These are phyloP conservation scores for Spirogloea muscicola DNA, from an alignment of 139 green algal genomes.

Conservation along the genomic window DNA sequence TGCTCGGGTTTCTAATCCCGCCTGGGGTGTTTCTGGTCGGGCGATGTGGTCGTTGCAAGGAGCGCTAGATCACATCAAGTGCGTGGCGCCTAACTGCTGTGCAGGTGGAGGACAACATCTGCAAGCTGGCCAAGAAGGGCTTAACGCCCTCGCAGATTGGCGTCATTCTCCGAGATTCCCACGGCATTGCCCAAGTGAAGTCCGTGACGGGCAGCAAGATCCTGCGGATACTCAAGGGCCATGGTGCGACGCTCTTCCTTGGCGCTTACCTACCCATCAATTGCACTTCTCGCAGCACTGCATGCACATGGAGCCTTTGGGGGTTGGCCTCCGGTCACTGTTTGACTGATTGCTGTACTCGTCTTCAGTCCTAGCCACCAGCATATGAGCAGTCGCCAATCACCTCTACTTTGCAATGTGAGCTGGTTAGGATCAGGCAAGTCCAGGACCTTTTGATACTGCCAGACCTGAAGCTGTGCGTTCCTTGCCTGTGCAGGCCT, in stretches of 20 bases:
- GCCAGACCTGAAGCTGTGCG: not conserved
- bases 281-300: no score
- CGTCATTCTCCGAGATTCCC: constrained; percentile 89
- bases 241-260: no score
- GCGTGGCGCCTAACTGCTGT: not conserved
- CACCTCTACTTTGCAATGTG: no score
- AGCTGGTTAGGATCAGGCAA: no score
- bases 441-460: no score
- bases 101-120: constrained; percentile 74
- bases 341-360: no score
- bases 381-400: no score
- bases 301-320: no score
- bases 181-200: constrained; percentile 87
- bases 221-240: constrained; percentile 93
- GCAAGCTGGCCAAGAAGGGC: constrained; percentile 97
- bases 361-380: no score
- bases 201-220: constrained; percentile 92
- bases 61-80: no score
- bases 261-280: no score
- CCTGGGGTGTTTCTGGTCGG: not conserved
- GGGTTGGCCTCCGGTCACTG: no score
- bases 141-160: constrained; percentile 96
- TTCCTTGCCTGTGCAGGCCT: constrained; percentile 58
- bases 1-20: not conserved
- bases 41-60: constrained; percentile 44